Evolutionary conservation across 2,329 filamentous ascomycete genomes (phyloP), one percentile per base, ranked within the genome.

Genomic region (Ceratocystis smalleyi): DNA sequence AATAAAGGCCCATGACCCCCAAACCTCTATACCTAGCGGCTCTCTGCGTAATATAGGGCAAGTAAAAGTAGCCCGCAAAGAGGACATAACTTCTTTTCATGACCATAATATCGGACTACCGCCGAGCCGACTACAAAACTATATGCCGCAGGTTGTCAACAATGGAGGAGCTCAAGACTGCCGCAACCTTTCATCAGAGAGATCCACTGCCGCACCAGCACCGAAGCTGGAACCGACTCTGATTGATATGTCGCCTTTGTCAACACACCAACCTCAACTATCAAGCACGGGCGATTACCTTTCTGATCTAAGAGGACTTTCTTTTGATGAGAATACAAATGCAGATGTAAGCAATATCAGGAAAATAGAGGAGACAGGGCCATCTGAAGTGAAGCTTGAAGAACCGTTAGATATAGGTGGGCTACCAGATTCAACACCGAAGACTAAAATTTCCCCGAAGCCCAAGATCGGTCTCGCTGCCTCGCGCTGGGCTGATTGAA

Each of bases 401-500:
- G 30, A 30, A 7, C 8, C 15, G 4, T 19, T 15, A 8, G 22
- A 27, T 43, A 22, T 43, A 60, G 15, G 12, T 5, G 43, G 15
- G 10, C 4, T 30, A n/a, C 15, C 27, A 1, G 10, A 30, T 27
- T 19, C 60, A 7, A 17, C 10, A 2, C 27, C 8, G 17, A 17
- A 30, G n/a, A 7, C n/a, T 45, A 8, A 32, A 22, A 49, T n/a
- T 22, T 17, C 43, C 22, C 17, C n/a, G 24, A 62, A 62, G 27
- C 43, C 43, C 1, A 62, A 51, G 27, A 49, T n/a, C n/a, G 60
- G 60, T 5, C 60, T 62, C 35, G 60, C 60, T 5, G 60, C 60
- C 27, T 62, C 60, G 15, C 43, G 43, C 12, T 62, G 60, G 60
- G 60, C 60, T 15, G 43, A 62, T 22, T 62, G 35, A 51, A 4